Percentiles rank a stretch among this genome's conserved stretches.
phyloP scores from a whole-genome alignment of 1,139 yeast species.

The Lodderomyces theae region DNA sequence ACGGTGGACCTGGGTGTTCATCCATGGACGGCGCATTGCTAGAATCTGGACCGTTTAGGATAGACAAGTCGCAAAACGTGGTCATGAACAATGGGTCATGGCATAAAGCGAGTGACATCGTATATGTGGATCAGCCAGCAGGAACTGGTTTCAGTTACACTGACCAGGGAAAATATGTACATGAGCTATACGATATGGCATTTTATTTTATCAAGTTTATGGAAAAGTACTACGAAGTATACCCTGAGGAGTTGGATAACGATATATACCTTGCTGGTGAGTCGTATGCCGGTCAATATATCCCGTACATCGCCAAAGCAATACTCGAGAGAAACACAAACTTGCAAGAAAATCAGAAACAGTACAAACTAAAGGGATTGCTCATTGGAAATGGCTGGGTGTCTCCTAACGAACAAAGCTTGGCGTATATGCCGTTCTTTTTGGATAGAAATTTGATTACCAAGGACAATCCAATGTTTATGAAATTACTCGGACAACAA shows the following conservation, averaged over 20 bases:
- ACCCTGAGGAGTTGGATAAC: constrained; percentile 68
- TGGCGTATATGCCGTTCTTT: constrained; percentile 76
- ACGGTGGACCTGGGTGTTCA: constrained; percentile 98
- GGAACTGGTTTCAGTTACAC: constrained; percentile 88
- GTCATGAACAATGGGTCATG: constrained; percentile 74
- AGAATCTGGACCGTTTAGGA: constrained; percentile 88
- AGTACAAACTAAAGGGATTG: constrained; percentile 58
- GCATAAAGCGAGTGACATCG: constrained; percentile 74
- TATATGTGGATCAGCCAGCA: constrained; percentile 91
- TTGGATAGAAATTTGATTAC: constrained; percentile 56
- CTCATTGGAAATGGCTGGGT: constrained; percentile 95
- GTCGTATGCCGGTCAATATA: constrained; percentile 95
- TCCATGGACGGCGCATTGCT: constrained; percentile 96
- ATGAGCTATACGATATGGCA: constrained; percentile 58
- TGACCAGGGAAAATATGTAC: constrained; percentile 41
- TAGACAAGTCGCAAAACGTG: constrained; percentile 44
- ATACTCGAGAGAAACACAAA: constrained; percentile 49
- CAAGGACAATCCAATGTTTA: constrained; percentile 36
- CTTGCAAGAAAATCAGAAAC: constrained; percentile 17
- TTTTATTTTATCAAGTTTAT: constrained; percentile 64
- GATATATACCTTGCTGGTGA: constrained; percentile 87
- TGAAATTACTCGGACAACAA: constrained; percentile 45
- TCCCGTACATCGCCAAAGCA: constrained; percentile 78
- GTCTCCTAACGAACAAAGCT: constrained; percentile 82
- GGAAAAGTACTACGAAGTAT: constrained; percentile 61